Evolutionary conservation across 805 yeast species (phyloP), one percentile per base, ranked within the genome.

Genomic region (Danielia reshetovae): DNA sequence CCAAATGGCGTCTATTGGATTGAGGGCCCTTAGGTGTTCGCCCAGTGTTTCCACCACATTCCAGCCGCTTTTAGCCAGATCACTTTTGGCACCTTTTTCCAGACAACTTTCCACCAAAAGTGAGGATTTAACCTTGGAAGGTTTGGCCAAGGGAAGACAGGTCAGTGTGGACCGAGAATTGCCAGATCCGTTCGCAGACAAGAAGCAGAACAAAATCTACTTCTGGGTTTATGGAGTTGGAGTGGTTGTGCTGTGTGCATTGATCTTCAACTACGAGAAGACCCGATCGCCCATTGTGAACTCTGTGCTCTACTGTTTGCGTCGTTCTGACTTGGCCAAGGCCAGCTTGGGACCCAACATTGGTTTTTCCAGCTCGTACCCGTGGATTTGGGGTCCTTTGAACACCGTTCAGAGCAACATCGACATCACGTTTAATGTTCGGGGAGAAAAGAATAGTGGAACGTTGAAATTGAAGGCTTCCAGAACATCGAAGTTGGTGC

Each of bases 261-360:
- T 85, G 19, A 85, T 90, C 50, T 81, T 90, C 74, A 89, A 93
- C 67, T 89, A 90, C 61, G 98, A 93, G 57, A 89, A 88, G 57
- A 79, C 88, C 13, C 79, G 84, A 29, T 85, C 96, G 10, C 97
- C 97, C 1, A 75, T 90, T 39, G 83, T 90, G 49, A 75, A 83
- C 26, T 89, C 95, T 5, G 83, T 96, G 4, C 65, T 93, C 57
- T 88, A 86, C 59, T 83, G 86, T 43, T 62, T 90, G 48, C 76
- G 98, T 54, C 72, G 96, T 53, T 81, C 90, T 2, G 68, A 72
- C 7, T 42, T 62, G 28, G 88, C 88, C 8, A 69, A 77, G 35
- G 75, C 74, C 16, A 52, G 63, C 2, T 63, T 90, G 30, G 97
- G 97, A 13, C 75, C 74, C 30, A 79, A 84, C 50, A 84, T 90